Evolutionary conservation across 345 rosid species (phyloP), one percentile per base, ranked within the genome.

Genomic region (Brassica juncea): DNA sequence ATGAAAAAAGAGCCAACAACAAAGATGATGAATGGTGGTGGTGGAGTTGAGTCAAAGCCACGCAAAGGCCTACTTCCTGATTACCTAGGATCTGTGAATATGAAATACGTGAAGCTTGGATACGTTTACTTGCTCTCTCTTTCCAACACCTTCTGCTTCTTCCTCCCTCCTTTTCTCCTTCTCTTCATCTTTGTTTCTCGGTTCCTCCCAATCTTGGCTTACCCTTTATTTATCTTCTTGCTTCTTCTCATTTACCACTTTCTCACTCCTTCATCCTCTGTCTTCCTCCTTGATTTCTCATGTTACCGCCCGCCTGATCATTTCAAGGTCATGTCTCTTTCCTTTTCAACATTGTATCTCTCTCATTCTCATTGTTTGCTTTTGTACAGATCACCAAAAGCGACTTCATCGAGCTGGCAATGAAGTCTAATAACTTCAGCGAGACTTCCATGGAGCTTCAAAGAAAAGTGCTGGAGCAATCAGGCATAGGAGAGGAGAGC

Each of bases 401-500:
- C 25, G 85, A 90, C 71, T 89, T 90, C 78, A 70, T 90, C 1
- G 83, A 84, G 54, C 66, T 83, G 65, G 90, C 91, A 3, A 77
- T 73, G 70, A 83, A 86, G 78, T 90, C 93, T 1, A 93, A 94
- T 9, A 81, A 82, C 73, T 90, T 86, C 82, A 81, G 70, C 12
- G 91, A 87, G 0, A 74, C 80, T 4, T 82, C 97, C 64, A 73
- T 92, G 9, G 80, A 85, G 32, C 87, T 88, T 60, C 91, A 90
- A 77, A 82, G 78, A 25, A 76, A 73, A 68, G 74, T 80, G 2
- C 84, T 91, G 27, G 78, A 85, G 57, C 82, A 85, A 34, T 90
- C 94, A 1, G 94, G 94, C 14, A 83, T 90, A n/a, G 97, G 97
- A 65, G 94, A 92, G 23, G 85, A 88, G 70, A 86, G 86, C 27